Conservation (phyloP, 2,329 filamentous ascomycete species). For the Aspergillus udagawae region DNA sequence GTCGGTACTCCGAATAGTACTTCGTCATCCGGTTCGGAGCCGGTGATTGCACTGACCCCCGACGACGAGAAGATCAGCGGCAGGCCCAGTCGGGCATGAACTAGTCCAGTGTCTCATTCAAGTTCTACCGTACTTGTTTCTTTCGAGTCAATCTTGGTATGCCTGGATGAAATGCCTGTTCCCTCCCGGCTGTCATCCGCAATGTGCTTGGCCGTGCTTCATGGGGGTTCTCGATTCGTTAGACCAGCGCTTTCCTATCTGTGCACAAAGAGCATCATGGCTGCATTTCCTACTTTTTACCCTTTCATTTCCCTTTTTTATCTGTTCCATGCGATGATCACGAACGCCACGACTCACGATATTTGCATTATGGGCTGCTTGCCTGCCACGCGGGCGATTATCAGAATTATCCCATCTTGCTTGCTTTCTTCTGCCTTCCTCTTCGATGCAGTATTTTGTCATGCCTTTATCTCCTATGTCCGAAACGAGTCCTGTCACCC, state of each 20-base stretch:
- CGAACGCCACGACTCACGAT: constrained; percentile 19
- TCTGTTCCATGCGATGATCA: constrained; percentile 12
- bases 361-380: constrained; percentile 1
- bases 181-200: neutral
- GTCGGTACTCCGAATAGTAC: constrained; percentile 20
- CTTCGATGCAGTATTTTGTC: neutral
- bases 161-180: neutral
- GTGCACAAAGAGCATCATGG: neutral
- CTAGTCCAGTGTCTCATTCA: neutral
- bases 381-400: neutral
- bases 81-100: neutral
- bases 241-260: neutral
- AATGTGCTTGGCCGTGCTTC: neutral
- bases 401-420: too few relatives aligned
- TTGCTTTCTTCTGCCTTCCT: neutral
- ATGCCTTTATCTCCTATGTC: neutral
- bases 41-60: constrained; percentile 10
- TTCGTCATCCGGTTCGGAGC: constrained; percentile 16
- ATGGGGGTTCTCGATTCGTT: neutral
- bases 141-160: neutral
- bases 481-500: neutral
- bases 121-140: neutral
- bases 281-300: neutral
- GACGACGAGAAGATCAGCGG: constrained; percentile 11
- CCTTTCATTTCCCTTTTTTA: neutral